Base-by-base conservation (phyloP, 192 early-diverging fungal species). In the Backusella luteola region DNA sequence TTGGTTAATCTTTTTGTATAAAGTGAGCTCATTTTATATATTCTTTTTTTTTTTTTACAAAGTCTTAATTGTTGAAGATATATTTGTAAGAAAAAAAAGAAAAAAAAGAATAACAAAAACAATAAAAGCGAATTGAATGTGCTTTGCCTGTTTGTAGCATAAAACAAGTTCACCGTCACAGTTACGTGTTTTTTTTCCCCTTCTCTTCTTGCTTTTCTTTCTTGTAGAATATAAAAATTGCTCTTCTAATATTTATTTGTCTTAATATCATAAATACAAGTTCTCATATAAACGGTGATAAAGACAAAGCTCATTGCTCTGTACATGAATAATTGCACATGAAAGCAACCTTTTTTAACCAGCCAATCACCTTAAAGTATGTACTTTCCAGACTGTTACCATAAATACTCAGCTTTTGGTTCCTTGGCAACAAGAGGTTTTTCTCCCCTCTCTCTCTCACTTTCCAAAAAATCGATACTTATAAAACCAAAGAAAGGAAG, bases 1-100 rank as follows among this genome's bases (percentile, higher is more conserved):
- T 87, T 89, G 14, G 85, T 75, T 21, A 89, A 80, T 32, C 88
- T 81, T 67, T 84, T 85, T 15, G 81, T 80, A 76, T 84, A 88
- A 73, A 88, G 75, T n/a, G 76, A 42, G 34, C 38, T 44, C 69
- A 71, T 71, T 15, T 34, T 12, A 32, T 32, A 32, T 32, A 32
- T 32, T 32, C 2, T 32, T 32, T 32, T 32, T 32, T 52, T 52
- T n/a, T 52, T 52, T n/a, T 52, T 52, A 52, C 49, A 52, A 52
- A 52, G n/a, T 52, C 3, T 17, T 52, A n/a, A n/a, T 52, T 52
- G 19, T n/a, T 52, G n/a, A 12, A 59, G 6, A 49, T 49, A n/a
- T 32, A 32, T 32, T 0, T 32, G 32, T 32, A 32, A 32, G 29
- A 63, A 29, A 29, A 29, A 63, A 3, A 63, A 63, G 4, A 29